A percentile compares a stretch with the other conserved stretches of the same genome.
Evolutionary conservation across 208 protist genomes (phyloP).

Genomic region (Crithidia bombi): DNA sequence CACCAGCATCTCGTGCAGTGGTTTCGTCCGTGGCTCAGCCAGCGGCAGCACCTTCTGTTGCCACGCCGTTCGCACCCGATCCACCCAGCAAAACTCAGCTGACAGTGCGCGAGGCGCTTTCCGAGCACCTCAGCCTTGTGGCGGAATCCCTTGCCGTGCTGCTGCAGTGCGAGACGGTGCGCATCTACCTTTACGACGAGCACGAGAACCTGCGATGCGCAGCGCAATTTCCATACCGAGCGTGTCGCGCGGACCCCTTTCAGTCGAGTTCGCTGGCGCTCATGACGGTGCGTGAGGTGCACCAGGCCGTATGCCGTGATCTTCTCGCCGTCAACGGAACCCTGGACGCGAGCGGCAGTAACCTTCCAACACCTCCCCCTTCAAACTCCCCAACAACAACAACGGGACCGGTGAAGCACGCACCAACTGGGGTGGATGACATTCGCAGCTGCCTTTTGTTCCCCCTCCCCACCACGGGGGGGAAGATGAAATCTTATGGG

Average conservation of each 20-base stretch:
- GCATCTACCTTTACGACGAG: conserved; percentile 87
- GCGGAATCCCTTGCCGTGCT: conserved; percentile 80
- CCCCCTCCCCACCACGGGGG: conserved; percentile 62
- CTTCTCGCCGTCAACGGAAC: conserved; percentile 80
- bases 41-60: too few species aligned
- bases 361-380: conserved; percentile 35
- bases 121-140: conserved; percentile 61
- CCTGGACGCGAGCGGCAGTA: conserved; percentile 31
- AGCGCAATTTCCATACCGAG: conserved; percentile 61
- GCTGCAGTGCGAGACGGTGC: conserved; percentile 84
- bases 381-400: conserved; percentile 43
- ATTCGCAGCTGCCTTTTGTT: conserved; percentile 88
- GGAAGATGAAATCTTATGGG: conserved; percentile 45
- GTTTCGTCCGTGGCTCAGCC: too few species aligned
- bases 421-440: conserved; percentile 59
- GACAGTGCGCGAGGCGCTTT: conserved; percentile 36
- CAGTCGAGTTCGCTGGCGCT: conserved; percentile 68
- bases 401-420: too few species aligned
- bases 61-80: not conserved
- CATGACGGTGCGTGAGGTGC: conserved; percentile 84
- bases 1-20: not conserved
- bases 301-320: conserved; percentile 73
- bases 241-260: conserved; percentile 66
- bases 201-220: conserved; percentile 72
- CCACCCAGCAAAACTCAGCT: not conserved